These are phyloP conservation scores for Candida bentonensis DNA, from an alignment of 805 yeast species.

Conservation along the genomic window DNA sequence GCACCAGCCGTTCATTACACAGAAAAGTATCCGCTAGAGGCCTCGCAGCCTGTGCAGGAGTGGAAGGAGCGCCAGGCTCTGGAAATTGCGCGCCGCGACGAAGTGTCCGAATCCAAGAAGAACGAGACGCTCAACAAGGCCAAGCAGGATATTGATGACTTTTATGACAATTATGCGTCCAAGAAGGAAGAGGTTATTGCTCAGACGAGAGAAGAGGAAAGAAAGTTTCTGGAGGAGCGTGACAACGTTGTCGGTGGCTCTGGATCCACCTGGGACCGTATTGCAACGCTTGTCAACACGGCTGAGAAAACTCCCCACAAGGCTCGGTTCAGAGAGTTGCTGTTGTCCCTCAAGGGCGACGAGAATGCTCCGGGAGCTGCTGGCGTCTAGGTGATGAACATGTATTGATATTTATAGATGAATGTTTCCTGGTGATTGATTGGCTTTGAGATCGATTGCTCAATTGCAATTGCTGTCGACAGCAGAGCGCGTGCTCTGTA, in stretches of 20 bases:
- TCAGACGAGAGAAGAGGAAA: conserved; percentile 52
- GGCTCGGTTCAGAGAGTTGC: conserved; percentile 52
- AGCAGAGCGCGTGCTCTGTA: too few relatives aligned
- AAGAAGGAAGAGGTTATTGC: conserved; percentile 62
- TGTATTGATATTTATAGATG: too few relatives aligned
- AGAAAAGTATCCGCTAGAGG: conserved; percentile 23
- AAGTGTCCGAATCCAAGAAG: conserved; percentile 47
- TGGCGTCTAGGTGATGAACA: conserved; percentile 29
- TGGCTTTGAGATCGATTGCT: too few relatives aligned
- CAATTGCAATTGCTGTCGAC: too few relatives aligned
- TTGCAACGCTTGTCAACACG: conserved; percentile 34
- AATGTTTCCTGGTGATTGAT: too few relatives aligned
- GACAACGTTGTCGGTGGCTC: conserved; percentile 35
- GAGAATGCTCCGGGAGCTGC: conserved; percentile 66
- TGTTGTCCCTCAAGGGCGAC: conserved; percentile 53
- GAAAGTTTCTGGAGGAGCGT: conserved; percentile 55
- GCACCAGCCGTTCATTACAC: conserved; percentile 13
- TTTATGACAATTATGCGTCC: conserved; percentile 78
- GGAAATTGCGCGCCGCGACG: conserved; percentile 71
- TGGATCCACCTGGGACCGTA: conserved; percentile 47
- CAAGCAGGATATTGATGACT: conserved; percentile 71
- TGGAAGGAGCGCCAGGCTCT: conserved; percentile 76
- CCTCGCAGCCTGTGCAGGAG: conserved; percentile 47
- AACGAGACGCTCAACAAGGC: conserved; percentile 63
- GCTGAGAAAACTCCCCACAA: conserved; percentile 44